phyloP scores from a whole-genome alignment of 2,329 filamentous ascomycete species.

The Aspergillus fumigatiaffinis region DNA sequence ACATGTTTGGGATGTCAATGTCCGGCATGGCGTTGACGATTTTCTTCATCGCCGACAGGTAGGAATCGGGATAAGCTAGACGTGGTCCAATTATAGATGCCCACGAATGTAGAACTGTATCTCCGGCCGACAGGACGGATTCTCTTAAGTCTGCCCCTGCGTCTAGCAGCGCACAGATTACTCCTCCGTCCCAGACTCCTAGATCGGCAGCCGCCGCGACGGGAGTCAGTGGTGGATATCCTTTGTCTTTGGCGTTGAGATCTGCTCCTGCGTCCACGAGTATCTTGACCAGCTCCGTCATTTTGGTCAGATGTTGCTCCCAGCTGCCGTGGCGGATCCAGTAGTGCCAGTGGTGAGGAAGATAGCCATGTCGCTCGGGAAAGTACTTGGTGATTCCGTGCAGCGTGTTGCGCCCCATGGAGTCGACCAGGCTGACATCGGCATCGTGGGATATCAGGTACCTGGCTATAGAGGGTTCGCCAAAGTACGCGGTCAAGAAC shows the following conservation, averaged over 20 bases:
- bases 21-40: slow-evolving; percentile 13
- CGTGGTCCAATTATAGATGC: slow-evolving; percentile 16
- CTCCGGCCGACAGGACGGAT: slow-evolving; percentile 7
- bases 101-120: slow-evolving; percentile 25
- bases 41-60: slow-evolving; percentile 14
- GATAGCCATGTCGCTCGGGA: slow-evolving; percentile 21
- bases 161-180: slow-evolving; percentile 17
- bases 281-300: slow-evolving; percentile 11
- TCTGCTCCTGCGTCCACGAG: slow-evolving; percentile 13
- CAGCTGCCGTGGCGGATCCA: slow-evolving; percentile 28
- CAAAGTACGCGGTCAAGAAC: slow-evolving; percentile 18
- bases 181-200: slow-evolving; percentile 23
- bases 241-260: slow-evolving; percentile 12
- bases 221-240: slow-evolving; percentile 17
- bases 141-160: slow-evolving; percentile 17
- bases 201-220: slow-evolving; percentile 19
- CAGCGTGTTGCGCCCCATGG: slow-evolving; percentile 20
- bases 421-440: slow-evolving; percentile 16
- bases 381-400: slow-evolving; percentile 20
- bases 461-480: slow-evolving; percentile 15
- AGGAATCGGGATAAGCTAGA: slow-evolving; percentile 21
- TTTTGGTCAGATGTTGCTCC: slow-evolving; percentile 17
- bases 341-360: slow-evolving; percentile 25
- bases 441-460: slow-evolving; percentile 20
- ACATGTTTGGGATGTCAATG: slow-evolving; percentile 15